phyloP scores from a whole-genome alignment of 805 yeast genomes.

The Yueomyces sp. region DNA sequence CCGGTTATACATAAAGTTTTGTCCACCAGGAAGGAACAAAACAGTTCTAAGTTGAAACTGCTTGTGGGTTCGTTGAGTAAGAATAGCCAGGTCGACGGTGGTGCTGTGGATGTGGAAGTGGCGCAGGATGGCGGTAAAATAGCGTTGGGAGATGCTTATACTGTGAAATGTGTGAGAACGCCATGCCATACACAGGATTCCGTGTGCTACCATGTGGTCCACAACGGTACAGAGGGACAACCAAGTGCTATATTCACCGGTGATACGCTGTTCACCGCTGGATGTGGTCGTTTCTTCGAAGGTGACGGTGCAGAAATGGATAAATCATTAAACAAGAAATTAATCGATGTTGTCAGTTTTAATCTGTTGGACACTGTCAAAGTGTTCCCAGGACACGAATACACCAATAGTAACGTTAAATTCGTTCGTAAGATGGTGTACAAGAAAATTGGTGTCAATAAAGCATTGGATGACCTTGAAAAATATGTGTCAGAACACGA shows the following conservation, averaged over 20 bases:
- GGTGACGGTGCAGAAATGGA: slow-evolving; percentile 80
- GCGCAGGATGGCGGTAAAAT: slow-evolving; percentile 51
- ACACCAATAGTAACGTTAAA: slow-evolving; percentile 67
- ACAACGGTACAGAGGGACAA: slow-evolving; percentile 41
- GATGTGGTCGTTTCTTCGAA: slow-evolving; percentile 95
- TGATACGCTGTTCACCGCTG: slow-evolving; percentile 85
- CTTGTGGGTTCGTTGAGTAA: slow-evolving; percentile 53
- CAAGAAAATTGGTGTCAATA: slow-evolving; percentile 25
- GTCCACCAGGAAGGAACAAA: slow-evolving; percentile 30
- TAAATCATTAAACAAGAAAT: slow-evolving; percentile 40
- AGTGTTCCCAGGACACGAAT: slow-evolving; percentile 94
- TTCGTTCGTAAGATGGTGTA: slow-evolving; percentile 58
- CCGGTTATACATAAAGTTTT: slow-evolving; percentile 13
- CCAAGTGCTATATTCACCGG: slow-evolving; percentile 84
- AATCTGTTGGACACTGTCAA: slow-evolving; percentile 42
- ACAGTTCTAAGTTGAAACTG: slow-evolving; percentile 25
- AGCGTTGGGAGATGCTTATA: slow-evolving; percentile 30
- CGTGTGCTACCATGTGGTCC: slow-evolving; percentile 59
- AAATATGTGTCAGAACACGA: slow-evolving; percentile 42
- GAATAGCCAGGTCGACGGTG: slow-evolving; percentile 1
- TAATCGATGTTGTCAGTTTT: slow-evolving; percentile 17
- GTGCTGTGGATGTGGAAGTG: slow-evolving; percentile 55
- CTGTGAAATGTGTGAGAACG: slow-evolving; percentile 69
- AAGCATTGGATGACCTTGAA: slow-evolving; percentile 42
- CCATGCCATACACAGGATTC: slow-evolving; percentile 98